These are phyloP conservation scores for Spathaspora sp. DNA, from an alignment of 1,139 yeast genomes.

Conservation along the genomic window DNA sequence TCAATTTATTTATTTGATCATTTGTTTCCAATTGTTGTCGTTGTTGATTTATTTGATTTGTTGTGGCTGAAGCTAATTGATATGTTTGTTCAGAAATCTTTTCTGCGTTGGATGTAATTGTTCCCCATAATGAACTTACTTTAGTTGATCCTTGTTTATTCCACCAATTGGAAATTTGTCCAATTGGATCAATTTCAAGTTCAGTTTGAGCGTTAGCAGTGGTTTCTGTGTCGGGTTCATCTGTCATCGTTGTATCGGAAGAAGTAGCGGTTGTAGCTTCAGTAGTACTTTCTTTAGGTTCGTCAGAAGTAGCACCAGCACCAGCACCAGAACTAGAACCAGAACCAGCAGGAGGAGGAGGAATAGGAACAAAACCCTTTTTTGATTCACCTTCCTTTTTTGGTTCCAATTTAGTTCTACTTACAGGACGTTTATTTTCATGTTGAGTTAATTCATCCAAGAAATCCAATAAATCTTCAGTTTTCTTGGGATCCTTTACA, in stretches of 20 bases:
- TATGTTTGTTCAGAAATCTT: conserved; percentile 42
- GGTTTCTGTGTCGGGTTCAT: conserved; percentile 8
- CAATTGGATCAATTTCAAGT: conserved; percentile 59
- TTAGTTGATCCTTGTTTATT: conserved; percentile 70
- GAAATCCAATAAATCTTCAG: conserved; percentile 81
- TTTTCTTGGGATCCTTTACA: conserved; percentile 35
- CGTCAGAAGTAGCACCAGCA: neutral
- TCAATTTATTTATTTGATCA: conserved; percentile 27
- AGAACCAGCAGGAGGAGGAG: neutral
- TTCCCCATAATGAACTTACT: conserved; percentile 69
- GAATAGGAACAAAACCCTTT: neutral
- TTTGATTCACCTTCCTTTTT: conserved; percentile 18
- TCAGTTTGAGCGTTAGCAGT: conserved; percentile 14
- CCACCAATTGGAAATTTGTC: conserved; percentile 82
- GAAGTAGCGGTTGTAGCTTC: conserved; percentile 13
- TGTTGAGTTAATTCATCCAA: conserved; percentile 74
- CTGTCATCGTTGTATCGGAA: conserved; percentile 11
- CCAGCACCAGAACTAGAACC: too few relatives aligned
- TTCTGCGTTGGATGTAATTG: conserved; percentile 47
- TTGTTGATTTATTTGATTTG: conserved; percentile 44
- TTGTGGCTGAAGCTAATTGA: conserved; percentile 43
- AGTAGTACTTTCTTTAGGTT: conserved; percentile 8
- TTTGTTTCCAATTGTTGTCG: conserved; percentile 32
- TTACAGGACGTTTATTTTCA: conserved; percentile 27
- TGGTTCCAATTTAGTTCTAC: conserved; percentile 24